Conservation (phyloP, 2,329 filamentous ascomycete genomes). For the Pseudocercospora fijiensis region DNA sequence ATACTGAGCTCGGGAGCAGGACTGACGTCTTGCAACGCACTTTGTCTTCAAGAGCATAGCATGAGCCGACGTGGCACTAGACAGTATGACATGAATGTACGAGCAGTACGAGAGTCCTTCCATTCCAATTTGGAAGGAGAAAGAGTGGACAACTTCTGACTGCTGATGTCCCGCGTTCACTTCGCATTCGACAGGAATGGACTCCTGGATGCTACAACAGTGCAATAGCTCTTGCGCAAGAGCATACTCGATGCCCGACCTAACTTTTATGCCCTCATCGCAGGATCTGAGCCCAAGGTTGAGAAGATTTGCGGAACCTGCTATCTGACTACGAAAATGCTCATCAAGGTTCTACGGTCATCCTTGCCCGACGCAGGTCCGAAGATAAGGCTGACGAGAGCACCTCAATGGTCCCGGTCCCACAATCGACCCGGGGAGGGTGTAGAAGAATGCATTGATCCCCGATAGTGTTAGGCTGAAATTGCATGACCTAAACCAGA, state of each 20-base stretch:
- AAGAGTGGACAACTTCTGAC: not conserved
- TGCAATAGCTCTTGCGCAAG: not conserved
- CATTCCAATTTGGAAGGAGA: not conserved
- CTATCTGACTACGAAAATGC: not conserved
- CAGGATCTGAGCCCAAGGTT: not conserved
- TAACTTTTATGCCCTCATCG: not conserved
- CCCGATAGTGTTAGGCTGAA: not conserved
- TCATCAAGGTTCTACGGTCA: conserved; percentile 1
- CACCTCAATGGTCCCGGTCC: not conserved
- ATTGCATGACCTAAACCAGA: too few relatives aligned
- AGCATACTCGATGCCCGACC: not conserved
- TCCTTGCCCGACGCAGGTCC: not conserved
- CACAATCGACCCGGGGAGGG: not conserved
- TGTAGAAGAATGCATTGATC: not conserved
- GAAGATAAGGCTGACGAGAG: not conserved
- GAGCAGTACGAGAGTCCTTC: not conserved
- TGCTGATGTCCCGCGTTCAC: not conserved
- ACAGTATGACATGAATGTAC: conserved; percentile 6
- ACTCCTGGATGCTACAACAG: not conserved
- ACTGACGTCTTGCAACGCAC: not conserved
- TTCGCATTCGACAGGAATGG: not conserved
- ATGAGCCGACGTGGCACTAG: not conserved
- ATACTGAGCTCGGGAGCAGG: not conserved
- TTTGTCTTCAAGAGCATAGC: not conserved
- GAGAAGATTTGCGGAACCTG: not conserved